phyloP scores from a whole-genome alignment of 176 grass and related monocot species.

The Eleusine indica region DNA sequence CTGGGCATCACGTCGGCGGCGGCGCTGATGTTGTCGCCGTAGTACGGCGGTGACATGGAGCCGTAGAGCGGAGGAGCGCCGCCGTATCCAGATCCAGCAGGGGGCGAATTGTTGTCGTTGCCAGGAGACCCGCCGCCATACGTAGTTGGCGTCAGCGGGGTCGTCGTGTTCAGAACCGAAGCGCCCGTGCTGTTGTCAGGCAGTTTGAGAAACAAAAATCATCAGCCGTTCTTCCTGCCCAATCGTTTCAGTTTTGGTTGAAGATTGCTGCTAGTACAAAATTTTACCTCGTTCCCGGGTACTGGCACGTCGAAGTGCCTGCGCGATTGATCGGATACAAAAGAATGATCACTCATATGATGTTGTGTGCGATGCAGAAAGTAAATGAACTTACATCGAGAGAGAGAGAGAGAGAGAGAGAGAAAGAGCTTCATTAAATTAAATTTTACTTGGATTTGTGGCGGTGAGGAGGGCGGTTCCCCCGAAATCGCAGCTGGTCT shows the following conservation, averaged over 20 bases:
- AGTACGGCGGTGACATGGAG: conserved; percentile 46
- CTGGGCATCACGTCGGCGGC: background rate
- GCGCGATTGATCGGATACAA: background rate
- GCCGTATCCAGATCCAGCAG: conserved; percentile 2
- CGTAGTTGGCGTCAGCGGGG: conserved; percentile 34
- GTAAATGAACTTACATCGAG: background rate
- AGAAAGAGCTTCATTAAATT: background rate
- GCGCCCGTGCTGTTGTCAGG: conserved; percentile 64
- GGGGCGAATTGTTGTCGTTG: conserved; percentile 43
- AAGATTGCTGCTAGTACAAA: no score
- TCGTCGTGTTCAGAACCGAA: conserved; percentile 69
- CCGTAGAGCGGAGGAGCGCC: conserved; percentile 47
- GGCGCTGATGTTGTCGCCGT: conserved; percentile 45
- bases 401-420: background rate
- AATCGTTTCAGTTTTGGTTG: no score
- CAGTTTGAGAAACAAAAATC: background rate
- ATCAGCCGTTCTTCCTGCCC: no score
- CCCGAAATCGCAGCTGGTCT: conserved; percentile 81
- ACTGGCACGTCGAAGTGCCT: conserved; percentile 68
- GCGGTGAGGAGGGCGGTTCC: conserved; percentile 65
- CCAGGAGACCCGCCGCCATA: conserved; percentile 5
- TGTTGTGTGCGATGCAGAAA: no score
- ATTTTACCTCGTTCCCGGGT: conserved; percentile 59
- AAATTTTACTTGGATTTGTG: conserved; percentile 63
- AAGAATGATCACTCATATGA: background rate